Evolutionary conservation across 257 asterid species (phyloP).

Genomic region (Penstemon barbatus): DNA sequence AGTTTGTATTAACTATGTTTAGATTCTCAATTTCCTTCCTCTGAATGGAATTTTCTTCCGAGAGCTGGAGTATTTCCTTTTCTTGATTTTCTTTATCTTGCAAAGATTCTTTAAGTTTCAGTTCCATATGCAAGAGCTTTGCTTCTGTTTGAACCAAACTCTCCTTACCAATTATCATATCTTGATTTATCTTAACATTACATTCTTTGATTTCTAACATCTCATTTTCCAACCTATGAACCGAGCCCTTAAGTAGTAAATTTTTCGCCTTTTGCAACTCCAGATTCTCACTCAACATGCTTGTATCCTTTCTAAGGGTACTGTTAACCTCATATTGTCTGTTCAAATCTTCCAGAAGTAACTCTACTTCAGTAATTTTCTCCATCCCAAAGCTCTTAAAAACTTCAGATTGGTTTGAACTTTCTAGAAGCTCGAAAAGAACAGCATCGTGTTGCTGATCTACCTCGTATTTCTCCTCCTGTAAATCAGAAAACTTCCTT

Average conservation of each 20-base stretch:
- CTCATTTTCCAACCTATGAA: constrained; percentile 59
- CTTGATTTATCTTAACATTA: constrained; percentile 47
- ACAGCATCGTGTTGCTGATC: constrained; percentile 54
- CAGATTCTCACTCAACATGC: constrained; percentile 46
- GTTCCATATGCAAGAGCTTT: constrained; percentile 54
- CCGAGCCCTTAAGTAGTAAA: constrained; percentile 51
- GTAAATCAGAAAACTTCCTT: constrained; percentile 51
- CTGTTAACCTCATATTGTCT: constrained; percentile 44
- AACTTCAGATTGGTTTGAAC: constrained; percentile 45
- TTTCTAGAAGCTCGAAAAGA: constrained; percentile 54
- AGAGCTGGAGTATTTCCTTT: constrained; percentile 42
- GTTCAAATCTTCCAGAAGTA: constrained; percentile 50
- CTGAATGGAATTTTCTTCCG: constrained; percentile 52
- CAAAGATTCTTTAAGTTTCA: constrained; percentile 54
- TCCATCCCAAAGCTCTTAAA: constrained; percentile 48
- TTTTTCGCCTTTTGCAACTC: constrained; percentile 62
- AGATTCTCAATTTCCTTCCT: constrained; percentile 60
- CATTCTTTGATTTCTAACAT: constrained; percentile 46
- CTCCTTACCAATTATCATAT: constrained; percentile 39
- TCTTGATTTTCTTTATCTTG: constrained; percentile 46
- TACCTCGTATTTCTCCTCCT: constrained; percentile 52
- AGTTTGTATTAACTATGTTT: constrained; percentile 41
- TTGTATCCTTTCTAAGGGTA: constrained; percentile 51
- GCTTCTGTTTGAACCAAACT: constrained; percentile 44
- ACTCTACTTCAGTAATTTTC: constrained; percentile 50